phyloP scores from a whole-genome alignment of 1,284 basidiomycete species.

The Grifola frondosa region DNA sequence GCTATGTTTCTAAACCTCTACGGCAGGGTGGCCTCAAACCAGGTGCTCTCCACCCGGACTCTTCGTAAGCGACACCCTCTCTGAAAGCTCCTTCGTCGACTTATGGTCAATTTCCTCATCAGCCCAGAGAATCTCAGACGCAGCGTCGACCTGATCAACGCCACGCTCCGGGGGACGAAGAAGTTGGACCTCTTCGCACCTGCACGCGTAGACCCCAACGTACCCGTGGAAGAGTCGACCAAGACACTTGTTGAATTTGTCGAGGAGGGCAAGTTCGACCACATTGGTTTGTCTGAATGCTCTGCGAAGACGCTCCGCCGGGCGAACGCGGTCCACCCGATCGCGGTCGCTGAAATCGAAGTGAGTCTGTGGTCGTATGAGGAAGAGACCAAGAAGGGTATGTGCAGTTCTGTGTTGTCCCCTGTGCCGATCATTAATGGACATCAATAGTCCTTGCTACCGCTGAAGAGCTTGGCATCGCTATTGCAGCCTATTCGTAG shows the following conservation, averaged over 20 bases:
- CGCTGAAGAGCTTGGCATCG: slow-evolving; percentile 45
- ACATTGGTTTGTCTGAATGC: slow-evolving; percentile 48
- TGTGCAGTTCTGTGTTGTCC: neutral
- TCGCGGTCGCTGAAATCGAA: slow-evolving; percentile 51
- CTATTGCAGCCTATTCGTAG: slow-evolving; percentile 54
- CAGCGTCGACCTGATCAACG: slow-evolving; percentile 39
- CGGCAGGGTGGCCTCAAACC: slow-evolving; percentile 41
- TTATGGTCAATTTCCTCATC: neutral
- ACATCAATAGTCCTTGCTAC: slow-evolving; percentile 39
- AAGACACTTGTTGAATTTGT: slow-evolving; percentile 26
- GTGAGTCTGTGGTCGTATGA: slow-evolving; percentile 50
- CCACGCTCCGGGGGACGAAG: slow-evolving; percentile 40
- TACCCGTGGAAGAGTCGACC: slow-evolving; percentile 33
- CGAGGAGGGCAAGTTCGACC: slow-evolving; percentile 41
- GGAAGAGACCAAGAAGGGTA: slow-evolving; percentile 41
- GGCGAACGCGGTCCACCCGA: slow-evolving; percentile 36
- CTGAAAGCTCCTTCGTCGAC: neutral
- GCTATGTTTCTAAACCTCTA: neutral
- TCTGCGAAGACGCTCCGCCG: slow-evolving; percentile 43
- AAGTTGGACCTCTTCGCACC: slow-evolving; percentile 45
- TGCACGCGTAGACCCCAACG: slow-evolving; percentile 34
- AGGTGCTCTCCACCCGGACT: slow-evolving; percentile 19
- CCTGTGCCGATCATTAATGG: too few species aligned
- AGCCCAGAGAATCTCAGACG: slow-evolving; percentile 40
- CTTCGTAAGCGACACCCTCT: slow-evolving; percentile 22